Percentiles rank a stretch among this genome's conserved stretches.
These are phyloP conservation scores for Colletotrichum sp. DNA, from an alignment of 2,329 filamentous ascomycete species.

Conservation along the genomic window DNA sequence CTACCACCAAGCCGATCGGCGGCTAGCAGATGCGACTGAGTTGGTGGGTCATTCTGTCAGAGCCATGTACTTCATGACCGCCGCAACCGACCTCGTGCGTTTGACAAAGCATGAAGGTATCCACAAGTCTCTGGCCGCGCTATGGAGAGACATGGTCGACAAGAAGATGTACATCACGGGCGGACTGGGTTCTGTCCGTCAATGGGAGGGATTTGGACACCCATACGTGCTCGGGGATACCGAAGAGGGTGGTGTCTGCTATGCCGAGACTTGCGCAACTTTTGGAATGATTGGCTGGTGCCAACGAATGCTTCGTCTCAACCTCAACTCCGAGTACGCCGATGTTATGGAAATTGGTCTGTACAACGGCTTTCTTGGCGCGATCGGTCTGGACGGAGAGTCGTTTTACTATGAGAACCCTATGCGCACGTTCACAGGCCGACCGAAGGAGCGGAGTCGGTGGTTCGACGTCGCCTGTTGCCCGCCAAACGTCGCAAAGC, in stretches of 20 bases:
- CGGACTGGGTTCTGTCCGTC: slow-evolving; percentile 53
- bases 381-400: background rate
- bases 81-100: slow-evolving; percentile 56
- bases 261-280: slow-evolving; percentile 3
- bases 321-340: background rate
- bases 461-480: slow-evolving; percentile 6
- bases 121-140: slow-evolving; percentile 41
- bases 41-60: slow-evolving; percentile 65
- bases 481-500: background rate
- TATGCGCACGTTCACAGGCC: background rate
- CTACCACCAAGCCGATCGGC: slow-evolving; percentile 62
- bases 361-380: slow-evolving; percentile 1
- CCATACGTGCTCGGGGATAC: background rate
- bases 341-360: background rate
- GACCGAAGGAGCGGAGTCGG: background rate
- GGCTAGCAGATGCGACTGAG: slow-evolving; percentile 55
- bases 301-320: background rate
- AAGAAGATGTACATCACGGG: slow-evolving; percentile 68
- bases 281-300: background rate
- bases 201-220: background rate
- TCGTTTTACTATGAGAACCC: slow-evolving; percentile 9
- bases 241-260: background rate
- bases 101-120: slow-evolving; percentile 32
- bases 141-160: slow-evolving; percentile 66
- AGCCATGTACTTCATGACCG: slow-evolving; percentile 64